Base-by-base conservation (phyloP, 805 yeast species). In the Lipomyces sp. region DNA sequence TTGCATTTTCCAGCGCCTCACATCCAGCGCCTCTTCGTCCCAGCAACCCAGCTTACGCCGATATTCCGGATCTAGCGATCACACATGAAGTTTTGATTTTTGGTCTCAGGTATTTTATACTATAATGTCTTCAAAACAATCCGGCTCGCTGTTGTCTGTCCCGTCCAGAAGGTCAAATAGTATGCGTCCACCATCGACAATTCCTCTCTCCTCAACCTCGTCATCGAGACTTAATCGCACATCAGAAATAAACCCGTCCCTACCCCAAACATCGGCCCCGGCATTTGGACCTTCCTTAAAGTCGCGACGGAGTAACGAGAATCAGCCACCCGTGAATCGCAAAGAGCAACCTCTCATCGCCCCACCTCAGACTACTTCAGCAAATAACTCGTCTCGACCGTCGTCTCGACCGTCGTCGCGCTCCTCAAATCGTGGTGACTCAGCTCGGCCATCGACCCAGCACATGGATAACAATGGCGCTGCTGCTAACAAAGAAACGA, bases 401-500 rank as follows among this genome's bases (percentile, higher is more conserved):
- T 59, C 66, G 35, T 37, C 66, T 15, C 67, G 67, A 6, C 65
- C 67, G 6, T 59, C 66, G 35, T 42, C 59, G 8, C 53, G 67
- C 37, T 35, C 62, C 57, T 37, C 57, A 37, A 37, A 30, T 13
- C 29, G 50, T 18, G 48, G 54, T 11, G 34, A n/a, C 39, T 45
- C 18, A 6, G 50, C 51, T 39, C 24, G 34, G 51, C 13, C 42
- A 34, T 11, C 29, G 45, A n/a, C 30, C 8, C 55, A 24, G 24
- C 24, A 60, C 56, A 18, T 53, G n/a, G 45, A 33, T 58, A 18
- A 18, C 18, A 61, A 51, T 3, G 18, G 30, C 50, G 66, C 57
- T 18, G 65, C 65, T 4, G 64, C 56, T 42, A 69, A 64, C 57
- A 64, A 65, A 18, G 81, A 79, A 37, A 74, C 81, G 0, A 86